phyloP scores from a whole-genome alignment of 495 filamentous ascomycete genomes.

The Talaromyces adpressus region DNA sequence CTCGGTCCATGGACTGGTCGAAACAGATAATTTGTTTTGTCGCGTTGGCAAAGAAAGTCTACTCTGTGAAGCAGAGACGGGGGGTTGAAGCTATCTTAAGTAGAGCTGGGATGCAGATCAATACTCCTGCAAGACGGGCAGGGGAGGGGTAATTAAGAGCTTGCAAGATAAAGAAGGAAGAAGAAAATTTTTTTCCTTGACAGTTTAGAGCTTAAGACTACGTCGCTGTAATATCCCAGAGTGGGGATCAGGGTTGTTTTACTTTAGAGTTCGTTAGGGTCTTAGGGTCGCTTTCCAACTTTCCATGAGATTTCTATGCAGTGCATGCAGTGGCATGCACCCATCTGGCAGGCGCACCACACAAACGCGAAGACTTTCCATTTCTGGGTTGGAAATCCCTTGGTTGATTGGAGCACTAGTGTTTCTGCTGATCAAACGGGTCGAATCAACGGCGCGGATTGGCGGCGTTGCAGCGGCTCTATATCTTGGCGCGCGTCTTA shows the following conservation, averaged over 20 bases:
- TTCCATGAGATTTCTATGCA: not conserved
- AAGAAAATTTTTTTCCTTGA: not conserved
- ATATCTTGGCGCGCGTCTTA: not conserved
- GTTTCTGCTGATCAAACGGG: no score
- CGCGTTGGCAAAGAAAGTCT: not conserved
- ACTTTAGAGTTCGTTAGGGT: not conserved
- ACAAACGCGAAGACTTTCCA: not conserved
- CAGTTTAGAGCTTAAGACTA: not conserved
- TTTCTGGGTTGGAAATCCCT: not conserved
- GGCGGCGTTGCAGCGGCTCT: not conserved
- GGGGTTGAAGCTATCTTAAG: not conserved
- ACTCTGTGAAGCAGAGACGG: not conserved
- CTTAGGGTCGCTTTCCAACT: not conserved
- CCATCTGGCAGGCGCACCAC: no score
- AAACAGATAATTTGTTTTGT: not conserved
- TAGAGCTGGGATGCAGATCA: not conserved
- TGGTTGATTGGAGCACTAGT: not conserved
- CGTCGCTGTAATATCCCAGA: not conserved
- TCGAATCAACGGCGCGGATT: no score
- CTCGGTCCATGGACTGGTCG: constrained; percentile 2
- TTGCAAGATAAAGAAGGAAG: not conserved
- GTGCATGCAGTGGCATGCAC: no score
- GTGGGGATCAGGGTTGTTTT: not conserved
- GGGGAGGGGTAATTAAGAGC: not conserved
- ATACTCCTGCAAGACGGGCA: not conserved